Base-by-base conservation (phyloP, 139 green algal genomes). In the Spirogloea muscicola region DNA sequence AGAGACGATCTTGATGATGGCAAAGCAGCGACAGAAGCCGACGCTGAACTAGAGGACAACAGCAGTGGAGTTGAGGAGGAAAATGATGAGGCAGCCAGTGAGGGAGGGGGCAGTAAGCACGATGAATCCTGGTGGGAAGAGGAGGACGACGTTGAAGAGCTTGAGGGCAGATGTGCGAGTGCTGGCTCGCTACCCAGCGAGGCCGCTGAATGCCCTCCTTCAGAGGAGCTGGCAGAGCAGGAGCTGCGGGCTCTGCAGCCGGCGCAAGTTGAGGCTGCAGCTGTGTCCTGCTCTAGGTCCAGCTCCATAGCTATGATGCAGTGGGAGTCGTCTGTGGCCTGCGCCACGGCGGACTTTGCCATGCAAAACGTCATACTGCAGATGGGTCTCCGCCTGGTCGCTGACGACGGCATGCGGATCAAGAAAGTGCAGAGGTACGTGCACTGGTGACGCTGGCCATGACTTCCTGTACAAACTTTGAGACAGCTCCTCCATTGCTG, bases 281-380 rank as follows among this genome's bases (percentile, higher is more conserved):
- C n/a, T n/a, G n/a, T n/a, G n/a, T n/a, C n/a, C n/a, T n/a, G n/a
- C n/a, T n/a, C n/a, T n/a, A n/a, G n/a, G n/a, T n/a, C n/a, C n/a
- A n/a, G n/a, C n/a, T n/a, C n/a, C n/a, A n/a, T n/a, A n/a, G n/a
- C n/a, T n/a, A n/a, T n/a, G n/a, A n/a, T n/a, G n/a, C n/a, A n/a
- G 43, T 40, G 16, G 18, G 38, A 82, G 42, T 87, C 72, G 48
- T 74, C 51, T n/a, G 83, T 97, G 33, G 77, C 82, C 36, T 80
- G 27, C 38, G 66, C 96, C 16, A 98, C 93, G 10, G 91, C 83
- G 1, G 93, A 98, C 74, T 98, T 93, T 72, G 86, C 93, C 1
- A 98, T 98, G 93, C 93, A 98, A 85, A 98, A 98, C 74, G 93
- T 98, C 71, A 78, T 93, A 51, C 76, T 96, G 76, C 82, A 87